Conservation (phyloP, 176 grass and related monocot genomes). For the Aegilops bicornis region DNA sequence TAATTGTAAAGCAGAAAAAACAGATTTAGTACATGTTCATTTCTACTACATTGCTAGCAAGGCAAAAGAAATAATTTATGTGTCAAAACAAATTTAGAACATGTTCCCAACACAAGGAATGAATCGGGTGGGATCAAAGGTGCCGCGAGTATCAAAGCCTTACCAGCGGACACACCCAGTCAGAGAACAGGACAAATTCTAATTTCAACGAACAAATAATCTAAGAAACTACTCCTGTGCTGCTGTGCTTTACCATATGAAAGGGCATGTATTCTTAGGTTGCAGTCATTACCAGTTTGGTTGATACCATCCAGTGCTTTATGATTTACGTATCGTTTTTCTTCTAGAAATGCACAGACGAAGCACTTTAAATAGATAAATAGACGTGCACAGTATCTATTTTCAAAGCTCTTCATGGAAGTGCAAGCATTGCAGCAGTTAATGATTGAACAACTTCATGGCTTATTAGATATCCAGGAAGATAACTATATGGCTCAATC, state of each 20-base stretch:
- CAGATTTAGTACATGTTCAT: not conserved
- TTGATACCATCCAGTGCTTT: not conserved
- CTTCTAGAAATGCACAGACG: slow-evolving; percentile 19
- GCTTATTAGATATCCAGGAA: not conserved
- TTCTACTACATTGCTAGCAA: slow-evolving; percentile 6
- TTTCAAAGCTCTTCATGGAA: slow-evolving; percentile 1
- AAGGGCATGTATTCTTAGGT: not conserved
- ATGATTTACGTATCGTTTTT: not conserved
- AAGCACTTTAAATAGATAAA: not conserved
- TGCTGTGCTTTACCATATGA: not conserved
- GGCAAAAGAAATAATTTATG: not conserved
- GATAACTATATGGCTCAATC: not conserved
- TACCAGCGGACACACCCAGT: not conserved
- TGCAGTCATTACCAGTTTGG: not conserved
- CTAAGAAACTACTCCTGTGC: not conserved
- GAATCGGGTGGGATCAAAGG: not conserved
- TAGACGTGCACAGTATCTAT: not conserved
- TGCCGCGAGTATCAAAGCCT: not conserved
- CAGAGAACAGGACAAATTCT: not conserved
- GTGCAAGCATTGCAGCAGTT: slow-evolving; percentile 3
- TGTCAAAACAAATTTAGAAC: not conserved
- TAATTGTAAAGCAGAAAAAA: slow-evolving; percentile 3
- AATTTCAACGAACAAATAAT: not conserved
- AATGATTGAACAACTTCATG: not conserved
- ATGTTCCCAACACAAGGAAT: not conserved